Conservation (phyloP, 306 rosid species). For the Lotus japonicus region DNA sequence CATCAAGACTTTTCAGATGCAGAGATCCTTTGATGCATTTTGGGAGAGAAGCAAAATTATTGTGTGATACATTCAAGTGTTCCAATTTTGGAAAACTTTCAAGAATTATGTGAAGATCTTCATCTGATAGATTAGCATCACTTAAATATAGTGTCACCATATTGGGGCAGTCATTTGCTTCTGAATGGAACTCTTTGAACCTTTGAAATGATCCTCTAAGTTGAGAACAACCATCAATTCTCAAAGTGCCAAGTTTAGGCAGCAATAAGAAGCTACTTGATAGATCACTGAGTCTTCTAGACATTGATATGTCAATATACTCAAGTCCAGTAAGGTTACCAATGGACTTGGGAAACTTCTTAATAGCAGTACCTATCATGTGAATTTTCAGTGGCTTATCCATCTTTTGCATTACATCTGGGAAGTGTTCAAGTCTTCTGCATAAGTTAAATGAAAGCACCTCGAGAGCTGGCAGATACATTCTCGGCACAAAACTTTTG, state of each 20-base stretch:
- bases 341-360: slow-evolving; percentile 8
- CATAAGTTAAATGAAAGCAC: not conserved
- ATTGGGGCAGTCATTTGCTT: not conserved
- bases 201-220: not conserved
- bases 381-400: not conserved
- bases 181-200: not conserved
- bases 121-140: not conserved
- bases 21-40: not conserved
- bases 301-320: not conserved
- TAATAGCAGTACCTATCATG: not conserved
- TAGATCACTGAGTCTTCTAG: not conserved
- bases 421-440: not conserved
- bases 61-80: not conserved
- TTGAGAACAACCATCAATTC: not conserved
- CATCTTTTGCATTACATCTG: not conserved
- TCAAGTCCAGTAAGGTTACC: slow-evolving; percentile 4
- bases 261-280: not conserved
- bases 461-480: not conserved
- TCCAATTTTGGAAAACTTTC: not conserved
- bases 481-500: not conserved
- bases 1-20: not conserved
- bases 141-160: not conserved
- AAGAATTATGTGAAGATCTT: not conserved
- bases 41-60: not conserved
- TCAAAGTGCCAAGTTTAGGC: not conserved